A percentile compares a stretch with the other conserved stretches of the same genome.
Conservation (phyloP, 257 asterid genomes). For the Osmanthus fragrans region DNA sequence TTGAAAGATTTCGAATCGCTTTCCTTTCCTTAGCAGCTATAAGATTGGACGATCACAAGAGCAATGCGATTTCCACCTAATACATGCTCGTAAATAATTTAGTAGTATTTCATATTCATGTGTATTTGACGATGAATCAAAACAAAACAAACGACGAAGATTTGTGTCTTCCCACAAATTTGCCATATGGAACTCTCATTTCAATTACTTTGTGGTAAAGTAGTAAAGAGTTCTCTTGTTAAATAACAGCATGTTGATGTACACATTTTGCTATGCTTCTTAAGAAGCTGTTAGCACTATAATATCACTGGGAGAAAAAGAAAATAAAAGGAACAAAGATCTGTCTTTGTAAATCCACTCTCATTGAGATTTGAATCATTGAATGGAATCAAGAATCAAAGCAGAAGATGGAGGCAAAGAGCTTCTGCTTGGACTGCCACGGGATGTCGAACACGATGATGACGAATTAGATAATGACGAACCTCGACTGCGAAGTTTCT, state of each 20-base stretch:
- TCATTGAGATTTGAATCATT: conserved; percentile 22
- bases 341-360: conserved; percentile 16
- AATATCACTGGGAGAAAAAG: conserved; percentile 11
- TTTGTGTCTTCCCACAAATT: neutral
- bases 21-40: neutral
- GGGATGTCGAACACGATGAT: conserved; percentile 30
- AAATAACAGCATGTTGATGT: conserved; percentile 26
- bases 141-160: neutral
- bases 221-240: neutral
- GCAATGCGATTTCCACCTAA: too few species aligned
- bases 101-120: neutral
- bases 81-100: neutral
- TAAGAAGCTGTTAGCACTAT: conserved; percentile 22
- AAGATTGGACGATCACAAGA: too few species aligned
- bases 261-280: conserved; percentile 30
- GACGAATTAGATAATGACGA: conserved; percentile 39
- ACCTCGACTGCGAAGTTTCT: conserved; percentile 50
- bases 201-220: neutral
- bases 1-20: too few species aligned
- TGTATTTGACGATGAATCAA: neutral
- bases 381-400: conserved; percentile 27
- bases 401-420: conserved; percentile 38
- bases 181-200: neutral
- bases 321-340: neutral
- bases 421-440: conserved; percentile 30